phyloP scores from a whole-genome alignment of 202 grass and related monocot species.

The Carex arenaria region DNA sequence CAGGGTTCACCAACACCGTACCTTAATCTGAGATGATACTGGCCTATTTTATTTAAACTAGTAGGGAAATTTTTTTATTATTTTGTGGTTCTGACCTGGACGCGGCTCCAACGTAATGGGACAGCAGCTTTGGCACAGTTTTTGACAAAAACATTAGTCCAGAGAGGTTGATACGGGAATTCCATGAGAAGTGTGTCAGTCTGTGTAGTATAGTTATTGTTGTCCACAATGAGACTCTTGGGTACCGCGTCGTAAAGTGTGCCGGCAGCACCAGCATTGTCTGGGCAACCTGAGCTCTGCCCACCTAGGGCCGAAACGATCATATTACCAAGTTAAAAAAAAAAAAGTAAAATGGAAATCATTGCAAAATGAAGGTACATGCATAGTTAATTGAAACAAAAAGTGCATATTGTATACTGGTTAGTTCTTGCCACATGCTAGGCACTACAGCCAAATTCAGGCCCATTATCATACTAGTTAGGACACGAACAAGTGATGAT shows the following conservation, averaged over 20 bases:
- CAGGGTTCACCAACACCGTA: not conserved
- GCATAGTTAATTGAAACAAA: not conserved
- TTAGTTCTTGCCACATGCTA: not conserved
- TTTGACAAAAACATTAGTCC: constrained; percentile 97
- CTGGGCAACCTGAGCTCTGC: constrained; percentile 76
- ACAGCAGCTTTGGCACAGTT: constrained; percentile 93
- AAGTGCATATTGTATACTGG: not conserved
- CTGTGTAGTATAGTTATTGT: constrained; percentile 93
- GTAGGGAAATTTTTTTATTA: not conserved
- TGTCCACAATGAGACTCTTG: constrained; percentile 88
- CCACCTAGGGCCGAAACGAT: constrained; percentile 44
- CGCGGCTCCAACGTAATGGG: constrained; percentile 98
- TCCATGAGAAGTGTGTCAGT: constrained; percentile 98
- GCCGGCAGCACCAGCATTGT: constrained; percentile 94
- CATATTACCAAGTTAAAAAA: not conserved
- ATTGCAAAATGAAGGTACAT: not conserved
- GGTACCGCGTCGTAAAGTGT: constrained; percentile 98
- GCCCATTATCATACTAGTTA: not conserved
- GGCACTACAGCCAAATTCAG: not conserved
- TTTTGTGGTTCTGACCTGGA: constrained; percentile 53
- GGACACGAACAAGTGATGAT: not conserved
- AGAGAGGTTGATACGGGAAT: constrained; percentile 95
- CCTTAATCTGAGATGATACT: constrained; percentile 8
- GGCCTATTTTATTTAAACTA: not conserved
- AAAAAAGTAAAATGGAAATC: not conserved